Evolutionary conservation across 305 asterid species (phyloP).

Genomic region (Petunia hybrid): DNA sequence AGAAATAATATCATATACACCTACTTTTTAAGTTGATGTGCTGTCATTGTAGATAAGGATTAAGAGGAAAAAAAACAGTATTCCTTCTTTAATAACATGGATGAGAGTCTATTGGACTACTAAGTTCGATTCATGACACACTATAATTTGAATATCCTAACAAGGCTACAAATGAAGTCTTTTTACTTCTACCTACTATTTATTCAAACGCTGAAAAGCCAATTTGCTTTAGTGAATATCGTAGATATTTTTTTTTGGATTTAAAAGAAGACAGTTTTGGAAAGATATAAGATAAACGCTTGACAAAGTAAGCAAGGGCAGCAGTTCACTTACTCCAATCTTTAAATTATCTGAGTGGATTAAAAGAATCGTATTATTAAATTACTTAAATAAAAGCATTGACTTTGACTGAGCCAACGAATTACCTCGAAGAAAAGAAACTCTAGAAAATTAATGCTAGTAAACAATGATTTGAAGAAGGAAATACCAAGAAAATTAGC

Average conservation of each 20-base stretch:
- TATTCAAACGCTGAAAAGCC: no score
- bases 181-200: no score
- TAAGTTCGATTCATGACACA: not conserved
- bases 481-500: not conserved
- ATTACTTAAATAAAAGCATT: slow-evolving; percentile 9
- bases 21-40: not conserved
- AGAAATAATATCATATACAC: not conserved
- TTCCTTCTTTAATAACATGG: not conserved
- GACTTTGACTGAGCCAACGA: not conserved
- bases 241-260: not conserved
- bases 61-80: not conserved
- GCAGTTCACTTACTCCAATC: not conserved
- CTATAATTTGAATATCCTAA: not conserved
- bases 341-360: not conserved
- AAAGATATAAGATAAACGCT: not conserved
- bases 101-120: not conserved
- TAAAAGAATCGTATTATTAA: not conserved
- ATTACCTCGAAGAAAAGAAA: not conserved
- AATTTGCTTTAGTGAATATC: not conserved
- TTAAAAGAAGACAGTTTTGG: not conserved
- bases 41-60: not conserved
- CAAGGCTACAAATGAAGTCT: not conserved
- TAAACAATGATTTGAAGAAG: not conserved
- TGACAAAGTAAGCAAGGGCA: not conserved
- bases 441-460: not conserved